These are phyloP conservation scores for Dactylis glomerata DNA, from an alignment of 176 grass and related monocot species.

Conservation along the genomic window DNA sequence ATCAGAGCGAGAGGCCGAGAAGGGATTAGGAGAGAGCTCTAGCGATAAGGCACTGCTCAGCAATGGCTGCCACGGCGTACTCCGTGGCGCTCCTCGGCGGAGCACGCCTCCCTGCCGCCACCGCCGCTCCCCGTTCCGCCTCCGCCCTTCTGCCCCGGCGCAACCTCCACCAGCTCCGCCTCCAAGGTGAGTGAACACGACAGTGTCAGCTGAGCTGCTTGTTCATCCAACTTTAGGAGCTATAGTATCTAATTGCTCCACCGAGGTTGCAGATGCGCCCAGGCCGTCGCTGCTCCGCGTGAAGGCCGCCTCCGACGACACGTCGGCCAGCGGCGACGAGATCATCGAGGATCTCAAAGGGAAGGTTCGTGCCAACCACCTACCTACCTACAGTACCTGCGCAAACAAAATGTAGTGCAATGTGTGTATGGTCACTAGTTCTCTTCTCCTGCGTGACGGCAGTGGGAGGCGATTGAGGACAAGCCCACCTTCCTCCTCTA, in stretches of 20 bases:
- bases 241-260: not conserved
- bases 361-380: constrained; percentile 43
- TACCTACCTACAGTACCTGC: not conserved
- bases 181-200: constrained; percentile 24
- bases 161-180: constrained; percentile 36
- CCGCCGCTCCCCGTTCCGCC: constrained; percentile 28
- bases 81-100: constrained; percentile 68
- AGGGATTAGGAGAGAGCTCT: not conserved
- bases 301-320: constrained; percentile 83
- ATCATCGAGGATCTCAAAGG: constrained; percentile 76
- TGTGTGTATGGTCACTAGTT: not conserved
- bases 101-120: constrained; percentile 43
- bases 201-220: not conserved
- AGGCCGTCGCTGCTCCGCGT: constrained; percentile 56
- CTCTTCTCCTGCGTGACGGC: not conserved
- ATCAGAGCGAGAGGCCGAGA: constrained; percentile 36
- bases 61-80: constrained; percentile 67
- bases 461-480: constrained; percentile 95
- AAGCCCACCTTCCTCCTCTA: constrained; percentile 96
- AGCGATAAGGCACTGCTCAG: constrained; percentile 44
- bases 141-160: constrained; percentile 25
- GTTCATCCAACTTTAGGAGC: not conserved
- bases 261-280: constrained; percentile 38
- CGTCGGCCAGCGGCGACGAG: constrained; percentile 55
- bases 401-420: not conserved